Percentiles rank a stretch among this genome's conserved stretches.
Evolutionary conservation across 768 basidiomycete species (phyloP).

Genomic region (Goffeauzyma gilvescens): DNA sequence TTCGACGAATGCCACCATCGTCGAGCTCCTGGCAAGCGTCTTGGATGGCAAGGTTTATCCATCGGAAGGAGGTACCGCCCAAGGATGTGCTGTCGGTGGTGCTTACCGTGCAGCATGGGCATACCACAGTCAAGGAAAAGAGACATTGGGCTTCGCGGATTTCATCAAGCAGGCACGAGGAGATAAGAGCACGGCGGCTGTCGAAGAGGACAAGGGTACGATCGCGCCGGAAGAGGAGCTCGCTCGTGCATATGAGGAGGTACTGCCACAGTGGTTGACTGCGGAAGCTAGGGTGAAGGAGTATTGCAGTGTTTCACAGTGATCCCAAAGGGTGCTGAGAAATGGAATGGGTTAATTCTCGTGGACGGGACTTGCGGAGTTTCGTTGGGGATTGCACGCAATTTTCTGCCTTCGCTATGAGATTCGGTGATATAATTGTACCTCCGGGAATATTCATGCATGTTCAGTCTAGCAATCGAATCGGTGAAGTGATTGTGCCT

Average conservation of each 20-base stretch:
- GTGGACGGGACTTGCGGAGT: too few relatives aligned
- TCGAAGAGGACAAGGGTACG: slow-evolving; percentile 3
- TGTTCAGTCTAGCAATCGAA: too few relatives aligned
- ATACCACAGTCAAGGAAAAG: neutral
- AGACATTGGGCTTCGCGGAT: slow-evolving; percentile 2
- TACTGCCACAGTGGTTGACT: slow-evolving; percentile 4
- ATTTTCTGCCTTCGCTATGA: too few relatives aligned
- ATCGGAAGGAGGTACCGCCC: slow-evolving; percentile 2
- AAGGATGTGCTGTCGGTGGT: slow-evolving; percentile 10
- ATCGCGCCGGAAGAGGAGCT: slow-evolving; percentile 4
- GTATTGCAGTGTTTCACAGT: slow-evolving; percentile 1
- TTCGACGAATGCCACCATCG: slow-evolving; percentile 51
- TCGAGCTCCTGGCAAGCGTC: slow-evolving; percentile 59
- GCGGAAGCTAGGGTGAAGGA: slow-evolving; percentile 8
- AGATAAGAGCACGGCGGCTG: neutral
- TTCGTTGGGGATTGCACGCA: too few relatives aligned
- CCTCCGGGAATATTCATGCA: too few relatives aligned
- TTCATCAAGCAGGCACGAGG: neutral
- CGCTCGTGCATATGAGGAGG: slow-evolving; percentile 6
- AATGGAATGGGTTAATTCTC: too few relatives aligned
- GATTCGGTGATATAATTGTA: too few relatives aligned
- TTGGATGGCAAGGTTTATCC: slow-evolving; percentile 54
- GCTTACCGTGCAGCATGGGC: slow-evolving; percentile 7
- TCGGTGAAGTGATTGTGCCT: too few relatives aligned
- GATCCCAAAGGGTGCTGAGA: too few relatives aligned